Base-by-base conservation (phyloP, 208 protist species). In the Acanthamoeba triangularis region DNA sequence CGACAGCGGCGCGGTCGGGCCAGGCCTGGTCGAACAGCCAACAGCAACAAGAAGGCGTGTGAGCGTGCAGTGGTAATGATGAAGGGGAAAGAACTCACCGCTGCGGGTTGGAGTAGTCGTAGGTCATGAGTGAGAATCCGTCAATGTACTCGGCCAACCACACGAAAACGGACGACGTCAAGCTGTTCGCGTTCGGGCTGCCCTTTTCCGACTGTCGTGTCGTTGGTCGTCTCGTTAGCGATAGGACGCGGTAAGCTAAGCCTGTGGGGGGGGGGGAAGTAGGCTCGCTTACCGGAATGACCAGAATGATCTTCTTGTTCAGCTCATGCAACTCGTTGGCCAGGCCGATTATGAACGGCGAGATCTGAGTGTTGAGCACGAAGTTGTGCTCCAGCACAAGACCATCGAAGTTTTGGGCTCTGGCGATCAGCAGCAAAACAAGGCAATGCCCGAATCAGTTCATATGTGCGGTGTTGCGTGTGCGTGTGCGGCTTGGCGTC, bases 381-480 rank as follows among this genome's bases (percentile, higher is more conserved):
- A 93, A 93, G 61, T 93, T 93, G 44, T 93, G 87, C 44, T 93
- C 87, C 52, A 93, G 25, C 87, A 93, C 87, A 5, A 93, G 63
- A 18, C 87, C 87, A 76, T 93, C 87, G 33, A 76, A 93, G 47
- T 93, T 93, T 59, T 76, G 54, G 20, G 54, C 23, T 49, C 87
- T 93, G 37, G 14, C 28, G 28, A 56, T 85, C 11, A 28, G 76
- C 25, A 54, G 10, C 23, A 59, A 13, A 56, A 56, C 52, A 90
- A 5, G 72, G 41, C 76, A 52, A 23, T 16, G 25, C 18, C 67
- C 33, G 52, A 69, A 13, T 41, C 23, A 52, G 76, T n/a, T 14
- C 35, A 56, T 85, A 14, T 41, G 14, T 61, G 14, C 54, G 28
- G n/a, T 25, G n/a, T 2, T 33, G 63, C n/a, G 67, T 41, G 23